Conservation (phyloP, 1,284 basidiomycete genomes). For the Vanrija humicola region DNA sequence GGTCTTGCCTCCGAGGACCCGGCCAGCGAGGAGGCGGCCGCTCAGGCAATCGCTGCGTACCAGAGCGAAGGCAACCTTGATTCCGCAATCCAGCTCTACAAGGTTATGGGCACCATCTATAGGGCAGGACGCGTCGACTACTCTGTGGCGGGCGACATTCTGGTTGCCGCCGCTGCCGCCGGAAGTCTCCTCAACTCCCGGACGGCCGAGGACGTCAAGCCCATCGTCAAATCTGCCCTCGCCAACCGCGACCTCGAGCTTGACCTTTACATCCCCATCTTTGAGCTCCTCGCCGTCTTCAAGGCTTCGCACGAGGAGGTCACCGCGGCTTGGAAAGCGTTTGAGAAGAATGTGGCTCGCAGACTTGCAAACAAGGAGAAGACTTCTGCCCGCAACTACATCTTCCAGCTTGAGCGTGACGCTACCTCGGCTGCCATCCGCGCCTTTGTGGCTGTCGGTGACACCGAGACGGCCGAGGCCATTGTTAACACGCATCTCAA, state of each 20-base stretch:
- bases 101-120: conserved; percentile 35
- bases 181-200: conserved; percentile 1
- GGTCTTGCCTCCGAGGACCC: neutral
- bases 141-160: neutral
- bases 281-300: conserved; percentile 4
- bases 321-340: neutral
- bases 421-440: conserved; percentile 74
- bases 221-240: neutral
- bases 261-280: neutral
- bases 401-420: neutral
- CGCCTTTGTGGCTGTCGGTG: conserved; percentile 20
- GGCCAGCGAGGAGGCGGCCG: conserved; percentile 1
- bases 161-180: conserved; percentile 3
- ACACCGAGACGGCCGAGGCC: neutral
- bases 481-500: neutral
- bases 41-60: conserved; percentile 26
- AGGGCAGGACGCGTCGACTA: conserved; percentile 15
- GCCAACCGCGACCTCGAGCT: neutral
- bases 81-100: conserved; percentile 59
- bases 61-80: conserved; percentile 63
- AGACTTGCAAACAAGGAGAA: neutral
- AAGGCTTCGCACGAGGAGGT: neutral
- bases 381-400: too few relatives aligned
- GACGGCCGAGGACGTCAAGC: neutral
- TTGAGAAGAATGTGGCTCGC: neutral